Base-by-base conservation (phyloP, 441 rosid species). In the Erysimum cheiri region DNA sequence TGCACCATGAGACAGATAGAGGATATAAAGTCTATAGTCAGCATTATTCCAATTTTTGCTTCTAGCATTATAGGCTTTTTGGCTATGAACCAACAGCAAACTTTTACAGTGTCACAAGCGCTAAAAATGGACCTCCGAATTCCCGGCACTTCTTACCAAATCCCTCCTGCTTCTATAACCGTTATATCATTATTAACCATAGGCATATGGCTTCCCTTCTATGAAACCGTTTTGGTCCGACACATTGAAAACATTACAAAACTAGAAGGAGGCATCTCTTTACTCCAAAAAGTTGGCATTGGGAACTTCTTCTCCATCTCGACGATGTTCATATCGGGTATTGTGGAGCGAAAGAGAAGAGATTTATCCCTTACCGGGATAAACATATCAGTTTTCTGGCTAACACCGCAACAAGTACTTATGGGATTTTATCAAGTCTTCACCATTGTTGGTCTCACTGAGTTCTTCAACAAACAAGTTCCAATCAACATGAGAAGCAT, bases 351-450 rank as follows among this genome's bases (percentile, higher is more conserved):
- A 55, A 71, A 66, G 60, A 81, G 98, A 72, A 75, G 93, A 78
- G 69, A 43, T 32, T 28, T 19, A 2, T 84, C 87, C 19, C 66
- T 64, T 9, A 4, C 41, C 4, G 72, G 71, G 11, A 26, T 82
- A 9, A 80, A 84, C 8, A 77, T 85, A 61, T 85, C 97, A 0
- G 81, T 80, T 32, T 46, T 90, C 47, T 90, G 96, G 97, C 78
- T 92, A 15, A 74, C 85, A 32, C 98, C 98, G 1, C 97, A 85
- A 40, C 96, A 88, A 49, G 67, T 82, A 63, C 24, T 86, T 6
- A 73, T 85, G 88, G 96, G 96, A 1, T 75, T 92, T 3, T 85
- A 78, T 33, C 87, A 92, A 66, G 96, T 96, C 6, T 92, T 90
- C 78, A 81, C 77, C 47, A 35, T 77, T 1, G 75, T 87, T 3